These are phyloP conservation scores for Ephemerocybe angulata DNA, from an alignment of 768 basidiomycete species.

Conservation along the genomic window DNA sequence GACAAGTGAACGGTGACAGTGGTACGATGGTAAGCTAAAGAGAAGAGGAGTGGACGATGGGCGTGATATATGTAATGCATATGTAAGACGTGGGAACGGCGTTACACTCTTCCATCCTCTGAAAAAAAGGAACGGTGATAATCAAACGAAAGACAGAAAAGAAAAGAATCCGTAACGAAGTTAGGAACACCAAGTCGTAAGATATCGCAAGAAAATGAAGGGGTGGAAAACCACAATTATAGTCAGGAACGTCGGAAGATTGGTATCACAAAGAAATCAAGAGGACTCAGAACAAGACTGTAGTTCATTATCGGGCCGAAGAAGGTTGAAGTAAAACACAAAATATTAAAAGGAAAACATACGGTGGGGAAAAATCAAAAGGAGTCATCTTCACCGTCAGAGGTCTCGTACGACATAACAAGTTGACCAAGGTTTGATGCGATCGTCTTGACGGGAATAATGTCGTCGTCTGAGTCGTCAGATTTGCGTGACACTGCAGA, in stretches of 20 bases:
- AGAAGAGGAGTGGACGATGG: too few relatives aligned
- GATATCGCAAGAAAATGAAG: background rate
- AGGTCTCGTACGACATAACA: too few relatives aligned
- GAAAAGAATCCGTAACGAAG: background rate
- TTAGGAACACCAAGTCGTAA: background rate
- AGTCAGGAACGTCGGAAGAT: background rate
- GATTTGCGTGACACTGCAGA: background rate
- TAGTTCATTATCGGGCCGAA: background rate
- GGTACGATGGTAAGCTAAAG: too few relatives aligned
- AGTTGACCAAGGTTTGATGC: background rate
- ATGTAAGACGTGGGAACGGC: too few relatives aligned
- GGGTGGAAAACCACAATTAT: background rate
- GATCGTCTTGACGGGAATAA: background rate
- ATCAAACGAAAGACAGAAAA: too few relatives aligned
- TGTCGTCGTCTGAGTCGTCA: background rate
- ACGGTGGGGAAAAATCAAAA: background rate
- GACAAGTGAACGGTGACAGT: too few relatives aligned
- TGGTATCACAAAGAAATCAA: background rate
- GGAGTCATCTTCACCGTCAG: background rate
- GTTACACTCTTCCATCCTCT: too few relatives aligned
- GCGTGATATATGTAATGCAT: too few relatives aligned
- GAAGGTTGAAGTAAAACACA: background rate
- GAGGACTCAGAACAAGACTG: background rate
- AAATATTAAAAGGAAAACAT: background rate
- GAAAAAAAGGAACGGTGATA: too few relatives aligned